A percentile compares a stretch with the other conserved stretches of the same genome.
phyloP scores from a whole-genome alignment of 2,329 filamentous ascomycete genomes.

The Cladosporium colombiae region DNA sequence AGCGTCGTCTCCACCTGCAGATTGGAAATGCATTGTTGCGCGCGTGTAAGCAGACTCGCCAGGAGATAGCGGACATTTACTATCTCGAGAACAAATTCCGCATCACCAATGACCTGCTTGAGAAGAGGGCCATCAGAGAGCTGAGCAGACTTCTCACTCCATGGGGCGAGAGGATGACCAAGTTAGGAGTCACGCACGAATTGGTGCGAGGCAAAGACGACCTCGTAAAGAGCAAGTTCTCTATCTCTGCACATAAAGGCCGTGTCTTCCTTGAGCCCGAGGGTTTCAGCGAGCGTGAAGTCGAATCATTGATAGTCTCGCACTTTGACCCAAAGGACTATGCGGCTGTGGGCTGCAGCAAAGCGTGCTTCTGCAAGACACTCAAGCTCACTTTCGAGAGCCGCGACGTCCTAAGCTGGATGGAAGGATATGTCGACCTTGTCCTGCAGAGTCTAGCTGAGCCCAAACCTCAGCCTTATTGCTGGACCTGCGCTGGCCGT shows the following conservation, averaged over 20 bases:
- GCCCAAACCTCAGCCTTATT: background rate
- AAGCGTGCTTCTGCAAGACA: background rate
- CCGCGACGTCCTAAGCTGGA: background rate
- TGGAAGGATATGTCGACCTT: background rate
- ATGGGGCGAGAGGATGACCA: background rate
- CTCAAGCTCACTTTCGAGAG: background rate
- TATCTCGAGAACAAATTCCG: conserved; percentile 26
- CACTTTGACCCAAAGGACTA: too few relatives aligned
- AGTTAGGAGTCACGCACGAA: background rate
- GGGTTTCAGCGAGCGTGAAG: background rate
- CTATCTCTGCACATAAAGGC: background rate
- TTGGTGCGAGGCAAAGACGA: background rate
- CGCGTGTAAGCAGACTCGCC: conserved; percentile 19
- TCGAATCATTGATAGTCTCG: too few relatives aligned
- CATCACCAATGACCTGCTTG: conserved; percentile 17
- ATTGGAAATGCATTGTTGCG: background rate
- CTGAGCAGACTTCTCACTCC: background rate
- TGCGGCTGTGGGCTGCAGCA: too few relatives aligned
- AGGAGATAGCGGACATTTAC: conserved; percentile 23
- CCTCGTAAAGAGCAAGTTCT: background rate
- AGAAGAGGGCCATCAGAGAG: background rate
- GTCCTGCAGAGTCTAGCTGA: background rate
- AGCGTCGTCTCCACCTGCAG: background rate
- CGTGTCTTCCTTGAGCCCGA: background rate
- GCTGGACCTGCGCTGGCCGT: background rate